Conservation (phyloP, 2,329 filamentous ascomycete species). For the Xenosphaeropsis pyriputrescens region DNA sequence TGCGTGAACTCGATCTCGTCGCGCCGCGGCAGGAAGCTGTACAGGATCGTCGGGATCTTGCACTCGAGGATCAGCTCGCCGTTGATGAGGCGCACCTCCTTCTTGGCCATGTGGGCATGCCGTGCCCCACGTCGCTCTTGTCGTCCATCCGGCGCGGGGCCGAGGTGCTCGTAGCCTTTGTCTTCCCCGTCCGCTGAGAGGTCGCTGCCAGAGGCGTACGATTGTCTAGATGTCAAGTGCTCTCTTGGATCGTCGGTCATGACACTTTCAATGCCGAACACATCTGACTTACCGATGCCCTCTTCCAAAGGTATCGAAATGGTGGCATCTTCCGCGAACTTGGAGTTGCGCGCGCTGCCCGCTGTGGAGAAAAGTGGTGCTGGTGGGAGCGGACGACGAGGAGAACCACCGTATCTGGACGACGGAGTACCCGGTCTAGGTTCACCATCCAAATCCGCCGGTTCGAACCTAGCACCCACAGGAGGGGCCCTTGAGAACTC, state of each 20-base stretch:
- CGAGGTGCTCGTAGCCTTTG: constrained; percentile 67
- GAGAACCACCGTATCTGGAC: constrained; percentile 76
- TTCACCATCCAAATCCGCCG: constrained; percentile 75
- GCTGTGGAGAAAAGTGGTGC: constrained; percentile 65
- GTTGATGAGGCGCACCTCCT: constrained; percentile 92
- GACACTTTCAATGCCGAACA: constrained; percentile 46
- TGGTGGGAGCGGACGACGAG: constrained; percentile 73
- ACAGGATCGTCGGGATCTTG: constrained; percentile 96
- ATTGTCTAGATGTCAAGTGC: constrained; percentile 16
- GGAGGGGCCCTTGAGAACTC: constrained; percentile 54
- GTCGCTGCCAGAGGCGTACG: constrained; percentile 20
- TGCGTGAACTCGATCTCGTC: constrained; percentile 96
- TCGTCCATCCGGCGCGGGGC: constrained; percentile 71
- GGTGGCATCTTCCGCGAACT: constrained; percentile 52
- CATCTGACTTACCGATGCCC: constrained; percentile 41
- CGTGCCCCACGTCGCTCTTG: constrained; percentile 81
- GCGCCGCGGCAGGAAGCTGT: constrained; percentile 86
- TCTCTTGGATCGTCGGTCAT: constrained; percentile 8
- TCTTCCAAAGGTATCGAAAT: constrained; percentile 55
- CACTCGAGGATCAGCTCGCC: constrained; percentile 95
- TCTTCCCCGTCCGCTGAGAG: constrained; percentile 22
- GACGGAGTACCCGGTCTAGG: constrained; percentile 85
- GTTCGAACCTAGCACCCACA: constrained; percentile 63
- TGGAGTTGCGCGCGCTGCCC: constrained; percentile 30
- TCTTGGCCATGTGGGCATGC: constrained; percentile 76